Evolutionary conservation across 768 basidiomycete genomes (phyloP).

Genomic region (Kwoniella pini): DNA sequence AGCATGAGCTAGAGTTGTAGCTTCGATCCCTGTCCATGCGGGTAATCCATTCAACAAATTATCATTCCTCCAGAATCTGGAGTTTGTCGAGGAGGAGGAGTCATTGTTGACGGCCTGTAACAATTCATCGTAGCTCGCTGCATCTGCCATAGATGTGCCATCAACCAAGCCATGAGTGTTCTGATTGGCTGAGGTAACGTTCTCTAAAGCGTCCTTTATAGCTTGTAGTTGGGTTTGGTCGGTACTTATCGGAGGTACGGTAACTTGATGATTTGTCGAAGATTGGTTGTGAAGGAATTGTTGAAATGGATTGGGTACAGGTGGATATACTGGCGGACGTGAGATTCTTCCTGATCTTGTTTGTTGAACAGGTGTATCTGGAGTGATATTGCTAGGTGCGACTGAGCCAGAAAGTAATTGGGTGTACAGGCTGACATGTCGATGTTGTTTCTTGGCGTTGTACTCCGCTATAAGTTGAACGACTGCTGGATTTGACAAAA

Average conservation of each 20-base stretch:
- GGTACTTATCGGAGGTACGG: neutral
- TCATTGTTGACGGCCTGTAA: conserved; percentile 14
- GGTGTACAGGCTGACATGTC: conserved; percentile 15
- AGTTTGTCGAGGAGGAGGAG: neutral
- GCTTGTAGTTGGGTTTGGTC: conserved; percentile 16
- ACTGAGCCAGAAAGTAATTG: conserved; percentile 15
- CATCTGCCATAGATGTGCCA: neutral
- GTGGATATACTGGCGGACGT: conserved; percentile 24
- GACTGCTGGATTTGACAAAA: conserved; percentile 18
- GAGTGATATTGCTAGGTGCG: neutral
- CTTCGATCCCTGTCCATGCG: conserved; percentile 11
- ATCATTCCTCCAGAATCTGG: conserved; percentile 17
- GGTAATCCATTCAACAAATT: conserved; percentile 2
- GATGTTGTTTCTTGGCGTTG: conserved; percentile 17
- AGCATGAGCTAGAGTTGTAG: conserved; percentile 16
- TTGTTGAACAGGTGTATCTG: conserved; percentile 26
- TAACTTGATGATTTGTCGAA: neutral
- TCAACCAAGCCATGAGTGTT: neutral
- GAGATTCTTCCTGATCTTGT: conserved; percentile 31
- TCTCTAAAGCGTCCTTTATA: conserved; percentile 22
- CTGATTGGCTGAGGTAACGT: conserved; percentile 5
- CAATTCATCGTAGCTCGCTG: conserved; percentile 15
- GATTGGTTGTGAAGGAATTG: neutral
- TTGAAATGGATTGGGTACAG: conserved; percentile 3
- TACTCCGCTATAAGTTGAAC: conserved; percentile 17